Base-by-base conservation (phyloP, 305 asterid species). In the Fraxinus nigra region DNA sequence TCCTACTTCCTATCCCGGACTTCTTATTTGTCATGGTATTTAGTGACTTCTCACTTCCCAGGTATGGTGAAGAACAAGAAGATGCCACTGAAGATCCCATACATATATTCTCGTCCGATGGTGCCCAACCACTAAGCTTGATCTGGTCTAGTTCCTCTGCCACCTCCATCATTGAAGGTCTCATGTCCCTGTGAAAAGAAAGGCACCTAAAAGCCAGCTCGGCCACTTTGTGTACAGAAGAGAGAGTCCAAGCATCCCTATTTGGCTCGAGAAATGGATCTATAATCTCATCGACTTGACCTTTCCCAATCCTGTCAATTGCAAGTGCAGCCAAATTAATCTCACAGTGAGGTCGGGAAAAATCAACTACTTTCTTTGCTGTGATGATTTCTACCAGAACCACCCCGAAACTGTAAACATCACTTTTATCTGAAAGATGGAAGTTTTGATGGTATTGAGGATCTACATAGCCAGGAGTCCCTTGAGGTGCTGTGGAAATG, bases 371-470 rank as follows among this genome's bases (percentile, higher is more conserved):
- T 85, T 92, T 92, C 92, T 87, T 79, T 28, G 97, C 97, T 0
- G 99, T 89, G 14, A 96, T 91, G 75, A 94, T 94, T 86, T 96
- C 99, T 11, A 94, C 90, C 33, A 94, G 98, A 40, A 96, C 99
- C 18, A 96, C 99, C 4, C 98, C 98, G 3, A 96, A 94, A 63
- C 99, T 96, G 86, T 96, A 96, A 6, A 96, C 98, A 6, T 96
- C 99, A 40, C 99, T 96, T 79, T 94, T 96, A 77, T 96, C 99
- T 3, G 99, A 96, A 10, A 96, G 93, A 84, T 94, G 98, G 93
- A 89, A 96, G 87, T 93, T 96, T 84, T 94, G 99, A 69, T 96
- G 99, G 78, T 96, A 96, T 78, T 96, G 99, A 18, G 99, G 99
- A 77, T 96, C 99, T 1, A 96, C 88, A 72, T 96, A 96, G 56